A percentile compares a stretch with the other conserved stretches of the same genome.
These are phyloP conservation scores for Microcyclosporella mali DNA, from an alignment of 2,329 filamentous ascomycete genomes.

Conservation along the genomic window DNA sequence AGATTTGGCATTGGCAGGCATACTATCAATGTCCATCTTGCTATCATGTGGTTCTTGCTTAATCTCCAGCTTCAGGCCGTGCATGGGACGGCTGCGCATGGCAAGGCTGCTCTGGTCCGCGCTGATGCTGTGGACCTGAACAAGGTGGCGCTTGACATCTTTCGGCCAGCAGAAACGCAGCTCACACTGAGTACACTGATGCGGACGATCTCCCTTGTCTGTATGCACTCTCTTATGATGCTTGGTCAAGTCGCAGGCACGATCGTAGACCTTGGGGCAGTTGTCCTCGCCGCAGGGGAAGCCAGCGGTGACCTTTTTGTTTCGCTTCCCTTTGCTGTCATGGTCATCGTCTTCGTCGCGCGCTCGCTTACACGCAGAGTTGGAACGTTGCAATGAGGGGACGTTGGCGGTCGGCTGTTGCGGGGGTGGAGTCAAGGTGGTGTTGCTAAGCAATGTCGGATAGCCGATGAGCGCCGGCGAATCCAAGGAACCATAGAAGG, in stretches of 20 bases:
- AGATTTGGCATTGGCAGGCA: neutral
- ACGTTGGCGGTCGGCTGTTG: too few relatives aligned
- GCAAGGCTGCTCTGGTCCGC: neutral
- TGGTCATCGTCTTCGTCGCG: neutral
- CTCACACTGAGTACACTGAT: slow-evolving; percentile 5
- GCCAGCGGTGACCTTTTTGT: slow-evolving; percentile 4
- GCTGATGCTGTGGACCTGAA: slow-evolving; percentile 7
- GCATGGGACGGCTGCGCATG: neutral
- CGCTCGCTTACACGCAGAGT: too few relatives aligned
- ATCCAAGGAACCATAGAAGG: too few relatives aligned
- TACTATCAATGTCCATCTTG: too few relatives aligned
- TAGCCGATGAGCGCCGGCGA: too few relatives aligned
- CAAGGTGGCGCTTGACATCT: slow-evolving; percentile 10
- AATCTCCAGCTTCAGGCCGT: neutral
- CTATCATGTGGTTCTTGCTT: neutral
- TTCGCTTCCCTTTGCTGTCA: slow-evolving; percentile 2
- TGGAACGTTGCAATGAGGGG: too few relatives aligned
- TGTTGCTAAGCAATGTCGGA: too few relatives aligned
- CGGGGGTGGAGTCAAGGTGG: too few relatives aligned
- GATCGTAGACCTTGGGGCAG: slow-evolving; percentile 4
- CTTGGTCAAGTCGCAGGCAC: slow-evolving; percentile 10
- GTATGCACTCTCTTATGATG: slow-evolving; percentile 8
- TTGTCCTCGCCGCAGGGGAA: slow-evolving; percentile 5
- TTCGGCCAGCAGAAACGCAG: slow-evolving; percentile 10
- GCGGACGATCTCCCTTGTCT: neutral